These are phyloP conservation scores for Halocafeteria seosinensis DNA, from an alignment of 108 stramenopile genomes.

Conservation along the genomic window DNA sequence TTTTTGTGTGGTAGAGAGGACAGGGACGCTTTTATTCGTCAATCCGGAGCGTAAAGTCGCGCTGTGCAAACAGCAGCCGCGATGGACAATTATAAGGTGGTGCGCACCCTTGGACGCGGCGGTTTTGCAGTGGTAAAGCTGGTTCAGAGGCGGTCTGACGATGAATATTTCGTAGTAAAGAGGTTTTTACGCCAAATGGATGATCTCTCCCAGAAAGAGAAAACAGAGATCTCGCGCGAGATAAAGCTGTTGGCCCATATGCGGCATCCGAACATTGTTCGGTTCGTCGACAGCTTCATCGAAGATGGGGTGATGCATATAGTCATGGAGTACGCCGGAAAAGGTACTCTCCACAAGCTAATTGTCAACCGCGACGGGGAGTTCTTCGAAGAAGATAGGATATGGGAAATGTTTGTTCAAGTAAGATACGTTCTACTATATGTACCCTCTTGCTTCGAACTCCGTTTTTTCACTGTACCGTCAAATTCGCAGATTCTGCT, in stretches of 20 bases:
- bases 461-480: too few species aligned
- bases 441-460: too few species aligned
- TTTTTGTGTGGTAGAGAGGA: background rate
- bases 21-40: background rate
- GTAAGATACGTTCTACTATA: too few species aligned
- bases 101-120: background rate
- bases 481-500: constrained; percentile 33
- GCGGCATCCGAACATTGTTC: background rate
- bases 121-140: background rate
- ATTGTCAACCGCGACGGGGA: constrained; percentile 6
- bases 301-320: constrained; percentile 31
- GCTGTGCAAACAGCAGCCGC: background rate
- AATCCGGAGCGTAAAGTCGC: background rate
- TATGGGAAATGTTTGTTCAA: constrained; percentile 29
- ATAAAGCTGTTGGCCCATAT: background rate
- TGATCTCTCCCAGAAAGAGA: background rate
- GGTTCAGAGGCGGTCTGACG: background rate
- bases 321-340: constrained; percentile 22
- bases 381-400: constrained; percentile 22
- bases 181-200: background rate
- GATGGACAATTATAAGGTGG: background rate
- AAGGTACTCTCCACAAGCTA: constrained; percentile 24
- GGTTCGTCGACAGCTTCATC: constrained; percentile 2
- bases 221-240: background rate
- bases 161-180: background rate